phyloP scores from a whole-genome alignment of 2,329 filamentous ascomycete species.

The Aurifilum marmelostoma region DNA sequence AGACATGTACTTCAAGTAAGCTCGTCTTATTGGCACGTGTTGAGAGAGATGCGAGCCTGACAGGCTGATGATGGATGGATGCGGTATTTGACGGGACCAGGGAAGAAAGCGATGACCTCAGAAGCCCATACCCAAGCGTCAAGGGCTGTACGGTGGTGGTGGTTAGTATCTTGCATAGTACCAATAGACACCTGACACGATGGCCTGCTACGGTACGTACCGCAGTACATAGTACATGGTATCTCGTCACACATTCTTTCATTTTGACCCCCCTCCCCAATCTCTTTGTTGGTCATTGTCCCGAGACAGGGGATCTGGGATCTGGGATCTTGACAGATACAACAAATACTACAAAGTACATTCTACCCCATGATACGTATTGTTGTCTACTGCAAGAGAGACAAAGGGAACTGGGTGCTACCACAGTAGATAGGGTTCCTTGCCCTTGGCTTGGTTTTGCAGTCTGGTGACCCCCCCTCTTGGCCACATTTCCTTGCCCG shows the following conservation, averaged over 20 bases:
- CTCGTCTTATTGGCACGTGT: constrained; percentile 4
- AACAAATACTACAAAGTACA: constrained; percentile 7
- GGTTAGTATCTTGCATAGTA: background rate
- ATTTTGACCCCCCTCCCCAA: background rate
- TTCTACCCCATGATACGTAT: background rate
- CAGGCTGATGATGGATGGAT: background rate
- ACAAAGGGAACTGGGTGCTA: background rate
- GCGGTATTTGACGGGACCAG: background rate
- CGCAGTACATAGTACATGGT: background rate
- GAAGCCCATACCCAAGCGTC: background rate
- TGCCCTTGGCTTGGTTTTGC: constrained; percentile 5
- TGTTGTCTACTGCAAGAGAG: background rate
- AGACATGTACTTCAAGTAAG: background rate
- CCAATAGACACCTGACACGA: background rate
- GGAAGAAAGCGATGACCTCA: background rate
- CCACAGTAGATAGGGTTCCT: constrained; percentile 8
- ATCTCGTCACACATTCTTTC: background rate
- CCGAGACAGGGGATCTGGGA: background rate
- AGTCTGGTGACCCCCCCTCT: constrained; percentile 5
- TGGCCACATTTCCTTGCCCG: background rate
- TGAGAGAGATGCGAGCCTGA: background rate
- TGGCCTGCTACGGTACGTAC: background rate
- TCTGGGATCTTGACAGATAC: background rate
- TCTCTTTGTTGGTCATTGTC: constrained; percentile 1
- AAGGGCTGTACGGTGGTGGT: too few species aligned